Percentiles rank a stretch among this genome's conserved stretches.
Conservation (phyloP, 345 rosid genomes). For the Lumnitzera racemosa region DNA sequence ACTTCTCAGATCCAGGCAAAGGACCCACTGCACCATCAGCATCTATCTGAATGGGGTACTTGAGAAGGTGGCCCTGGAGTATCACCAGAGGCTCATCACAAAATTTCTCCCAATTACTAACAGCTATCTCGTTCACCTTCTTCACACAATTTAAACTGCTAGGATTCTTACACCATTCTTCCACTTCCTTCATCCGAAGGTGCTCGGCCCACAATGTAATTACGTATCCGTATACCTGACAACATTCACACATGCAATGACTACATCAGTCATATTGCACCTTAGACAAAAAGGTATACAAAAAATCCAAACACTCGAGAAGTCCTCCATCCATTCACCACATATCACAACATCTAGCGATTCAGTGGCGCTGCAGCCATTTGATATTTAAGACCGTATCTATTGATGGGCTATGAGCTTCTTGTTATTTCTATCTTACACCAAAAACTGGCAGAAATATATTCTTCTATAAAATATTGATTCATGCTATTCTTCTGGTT, state of each 20-base stretch:
- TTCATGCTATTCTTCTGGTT: neutral
- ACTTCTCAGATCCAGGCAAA: slow-evolving; percentile 48
- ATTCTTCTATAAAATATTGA: too few relatives aligned
- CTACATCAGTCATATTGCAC: too few relatives aligned
- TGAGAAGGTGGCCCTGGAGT: slow-evolving; percentile 80
- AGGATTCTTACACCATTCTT: slow-evolving; percentile 38
- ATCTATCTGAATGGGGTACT: slow-evolving; percentile 62
- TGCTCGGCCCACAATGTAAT: slow-evolving; percentile 96
- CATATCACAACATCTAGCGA: too few relatives aligned
- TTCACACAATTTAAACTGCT: slow-evolving; percentile 51
- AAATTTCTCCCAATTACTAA: slow-evolving; percentile 59
- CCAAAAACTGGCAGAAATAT: neutral
- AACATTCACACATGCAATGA: too few relatives aligned
- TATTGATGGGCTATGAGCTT: too few relatives aligned
- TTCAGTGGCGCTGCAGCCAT: too few relatives aligned
- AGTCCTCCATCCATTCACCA: too few relatives aligned
- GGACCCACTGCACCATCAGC: slow-evolving; percentile 48
- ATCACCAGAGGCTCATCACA: slow-evolving; percentile 15
- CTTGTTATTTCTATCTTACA: too few relatives aligned
- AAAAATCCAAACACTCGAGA: too few relatives aligned
- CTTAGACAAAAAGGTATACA: too few relatives aligned
- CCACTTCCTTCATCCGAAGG: slow-evolving; percentile 38
- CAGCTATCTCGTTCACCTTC: slow-evolving; percentile 48
- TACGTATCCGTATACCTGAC: slow-evolving; percentile 81
- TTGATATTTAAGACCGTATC: too few relatives aligned